Conservation (phyloP, 148 eudicot genomes). For the Chenopodium album region DNA sequence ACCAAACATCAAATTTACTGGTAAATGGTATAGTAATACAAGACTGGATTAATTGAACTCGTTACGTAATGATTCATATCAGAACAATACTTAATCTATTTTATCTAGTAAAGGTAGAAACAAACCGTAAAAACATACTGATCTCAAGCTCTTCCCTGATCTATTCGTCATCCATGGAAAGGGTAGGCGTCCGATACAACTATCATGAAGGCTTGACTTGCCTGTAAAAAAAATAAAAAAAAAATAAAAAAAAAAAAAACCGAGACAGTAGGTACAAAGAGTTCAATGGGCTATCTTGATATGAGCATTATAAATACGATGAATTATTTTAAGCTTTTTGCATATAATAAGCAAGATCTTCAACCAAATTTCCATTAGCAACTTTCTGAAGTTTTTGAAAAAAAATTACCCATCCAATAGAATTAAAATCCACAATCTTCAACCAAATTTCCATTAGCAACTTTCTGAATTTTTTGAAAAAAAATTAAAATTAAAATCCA, state of each 20-base stretch:
- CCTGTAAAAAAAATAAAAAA: neutral
- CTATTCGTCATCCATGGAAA: neutral
- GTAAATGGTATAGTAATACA: neutral
- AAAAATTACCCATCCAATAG: neutral
- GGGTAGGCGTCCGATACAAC: neutral
- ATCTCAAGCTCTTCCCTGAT: slow-evolving; percentile 8
- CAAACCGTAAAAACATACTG: slow-evolving; percentile 20
- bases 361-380: too few species aligned
- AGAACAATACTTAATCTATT: neutral
- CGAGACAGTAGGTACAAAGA: neutral
- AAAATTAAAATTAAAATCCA: too few species aligned
- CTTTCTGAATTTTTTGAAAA: too few species aligned
- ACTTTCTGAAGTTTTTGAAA: too few species aligned
- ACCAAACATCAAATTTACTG: neutral
- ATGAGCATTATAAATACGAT: neutral
- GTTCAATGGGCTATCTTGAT: too few species aligned
- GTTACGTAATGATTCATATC: neutral
- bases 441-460: too few species aligned
- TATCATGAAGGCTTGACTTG: neutral
- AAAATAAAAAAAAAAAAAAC: neutral
- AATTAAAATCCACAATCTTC: too few species aligned
- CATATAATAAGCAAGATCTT: neutral
- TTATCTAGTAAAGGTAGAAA: slow-evolving; percentile 11
- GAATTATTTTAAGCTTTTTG: neutral
- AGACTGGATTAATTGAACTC: neutral